phyloP scores from a whole-genome alignment of 148 eudicot species.

The Vaccinium macrocarpon region DNA sequence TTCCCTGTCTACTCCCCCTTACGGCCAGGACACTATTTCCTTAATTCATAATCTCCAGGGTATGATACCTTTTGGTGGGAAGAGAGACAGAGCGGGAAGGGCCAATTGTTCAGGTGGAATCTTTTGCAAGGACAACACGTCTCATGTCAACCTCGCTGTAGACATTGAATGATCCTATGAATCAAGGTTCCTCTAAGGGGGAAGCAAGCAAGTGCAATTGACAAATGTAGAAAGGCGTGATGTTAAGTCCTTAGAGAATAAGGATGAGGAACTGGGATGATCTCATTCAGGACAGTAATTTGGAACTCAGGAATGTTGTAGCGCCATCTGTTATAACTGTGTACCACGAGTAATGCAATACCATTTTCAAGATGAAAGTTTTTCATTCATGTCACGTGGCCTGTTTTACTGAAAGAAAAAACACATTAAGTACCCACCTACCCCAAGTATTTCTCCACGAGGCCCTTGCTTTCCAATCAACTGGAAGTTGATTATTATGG shows the following conservation, averaged over 20 bases:
- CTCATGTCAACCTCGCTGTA: too few species aligned
- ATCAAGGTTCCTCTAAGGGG: neutral
- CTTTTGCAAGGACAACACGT: too few species aligned
- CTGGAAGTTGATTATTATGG: too few species aligned
- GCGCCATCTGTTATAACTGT: neutral
- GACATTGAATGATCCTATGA: too few species aligned
- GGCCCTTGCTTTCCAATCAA: neutral
- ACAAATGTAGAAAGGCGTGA: too few species aligned
- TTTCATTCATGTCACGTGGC: neutral
- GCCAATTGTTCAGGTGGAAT: too few species aligned
- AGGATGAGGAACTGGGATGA: neutral
- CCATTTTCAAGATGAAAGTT: neutral
- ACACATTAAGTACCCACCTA: neutral
- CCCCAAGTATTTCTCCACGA: neutral
- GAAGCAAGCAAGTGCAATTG: neutral
- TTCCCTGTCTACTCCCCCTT: too few species aligned
- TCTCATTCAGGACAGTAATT: neutral
- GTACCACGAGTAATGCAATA: neutral
- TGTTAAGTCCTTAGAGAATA: neutral
- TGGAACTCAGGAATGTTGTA: neutral
- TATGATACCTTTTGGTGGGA: too few species aligned
- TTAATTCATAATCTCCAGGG: too few species aligned
- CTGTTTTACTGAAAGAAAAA: neutral
- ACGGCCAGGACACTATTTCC: too few species aligned
- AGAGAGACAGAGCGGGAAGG: too few species aligned